Base-by-base conservation (phyloP, 1,139 yeast genomes). In the Pichia inconspicua region DNA sequence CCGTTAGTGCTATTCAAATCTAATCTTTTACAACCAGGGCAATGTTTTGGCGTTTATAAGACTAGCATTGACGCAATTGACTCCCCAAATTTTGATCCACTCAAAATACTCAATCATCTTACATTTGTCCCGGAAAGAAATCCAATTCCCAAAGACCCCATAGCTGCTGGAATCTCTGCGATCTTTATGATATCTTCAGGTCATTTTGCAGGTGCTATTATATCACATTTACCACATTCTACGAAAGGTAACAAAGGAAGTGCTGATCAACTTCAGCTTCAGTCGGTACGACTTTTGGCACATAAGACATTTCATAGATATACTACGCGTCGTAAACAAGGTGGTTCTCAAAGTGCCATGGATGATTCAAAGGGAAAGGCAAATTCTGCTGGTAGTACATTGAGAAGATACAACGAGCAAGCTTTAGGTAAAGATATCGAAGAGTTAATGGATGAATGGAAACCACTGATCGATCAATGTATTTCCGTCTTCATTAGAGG, bases 131-230 rank as follows among this genome's bases (percentile, higher is more conserved):
- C 41, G 1, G 17, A 25, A 1, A 37, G 14, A 22, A 41, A 46
- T 35, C 48, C 46, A 30, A 43, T 53, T 34, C 46, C 52, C 0
- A 53, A 52, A 28, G 55, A 53, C 38, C 56, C 56, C 6, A 34
- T 52, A 2, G 45, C 46, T 8, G 42, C 58, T 0, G 56, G 63
- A 56, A 71, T 74, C 52, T 87, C 87, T 4, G 96, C 95, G 1
- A 67, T 92, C 14, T 77, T 92, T 55, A 88, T 94, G 96, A 78
- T 92, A 49, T 97, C 97, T 11, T 97, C 98, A 43, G 99, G 98
- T 40, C 97, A 94, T 67, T 94, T 92, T 70, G 96, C 97, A 0
- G 98, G 95, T 12, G 97, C 96, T 0, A 84, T 92, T 41, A 73
- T 94, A 12, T 80, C 89, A 2, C 97, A 90, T 61, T 71, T 71